phyloP scores from a whole-genome alignment of 2,329 filamentous ascomycete genomes.

The Cadophora luteo-olivacea region DNA sequence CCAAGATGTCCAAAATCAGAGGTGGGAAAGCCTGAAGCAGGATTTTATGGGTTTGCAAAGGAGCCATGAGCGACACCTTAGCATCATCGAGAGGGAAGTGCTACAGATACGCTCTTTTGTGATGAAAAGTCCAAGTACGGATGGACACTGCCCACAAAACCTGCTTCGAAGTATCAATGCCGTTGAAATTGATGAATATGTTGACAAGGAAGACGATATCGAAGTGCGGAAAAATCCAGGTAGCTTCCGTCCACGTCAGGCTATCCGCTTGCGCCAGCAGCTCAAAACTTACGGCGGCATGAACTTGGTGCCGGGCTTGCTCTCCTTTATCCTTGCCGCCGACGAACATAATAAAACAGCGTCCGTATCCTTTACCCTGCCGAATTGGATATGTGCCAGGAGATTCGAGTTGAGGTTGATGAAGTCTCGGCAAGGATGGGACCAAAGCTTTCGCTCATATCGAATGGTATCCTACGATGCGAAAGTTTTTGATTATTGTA shows the following conservation, averaged over 20 bases:
- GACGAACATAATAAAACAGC: not conserved
- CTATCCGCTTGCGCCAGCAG: not conserved
- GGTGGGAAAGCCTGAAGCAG: slow-evolving; percentile 21
- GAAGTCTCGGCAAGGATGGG: slow-evolving; percentile 25
- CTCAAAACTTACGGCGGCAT: not conserved
- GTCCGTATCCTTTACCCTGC: slow-evolving; percentile 15
- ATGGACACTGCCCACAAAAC: not conserved
- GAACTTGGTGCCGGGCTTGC: not conserved
- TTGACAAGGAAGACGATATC: too few species aligned
- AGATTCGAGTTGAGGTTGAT: slow-evolving; percentile 19
- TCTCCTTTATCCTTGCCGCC: not conserved
- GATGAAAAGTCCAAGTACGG: not conserved
- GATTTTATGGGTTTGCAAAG: slow-evolving; percentile 18
- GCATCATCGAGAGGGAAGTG: not conserved
- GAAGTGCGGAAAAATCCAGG: not conserved
- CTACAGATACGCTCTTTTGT: slow-evolving; percentile 1
- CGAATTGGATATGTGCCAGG: slow-evolving; percentile 22
- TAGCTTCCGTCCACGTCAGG: too few species aligned
- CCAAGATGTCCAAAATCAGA: slow-evolving; percentile 20
- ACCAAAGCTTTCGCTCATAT: slow-evolving; percentile 24
- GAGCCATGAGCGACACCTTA: slow-evolving; percentile 1
- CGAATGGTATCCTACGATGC: slow-evolving; percentile 18
- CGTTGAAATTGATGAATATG: not conserved
- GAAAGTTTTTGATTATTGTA: slow-evolving; percentile 18
- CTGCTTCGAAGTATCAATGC: too few species aligned